Conservation (phyloP, 129 eudicot genomes). For the Centrapalus pauciflorus region DNA sequence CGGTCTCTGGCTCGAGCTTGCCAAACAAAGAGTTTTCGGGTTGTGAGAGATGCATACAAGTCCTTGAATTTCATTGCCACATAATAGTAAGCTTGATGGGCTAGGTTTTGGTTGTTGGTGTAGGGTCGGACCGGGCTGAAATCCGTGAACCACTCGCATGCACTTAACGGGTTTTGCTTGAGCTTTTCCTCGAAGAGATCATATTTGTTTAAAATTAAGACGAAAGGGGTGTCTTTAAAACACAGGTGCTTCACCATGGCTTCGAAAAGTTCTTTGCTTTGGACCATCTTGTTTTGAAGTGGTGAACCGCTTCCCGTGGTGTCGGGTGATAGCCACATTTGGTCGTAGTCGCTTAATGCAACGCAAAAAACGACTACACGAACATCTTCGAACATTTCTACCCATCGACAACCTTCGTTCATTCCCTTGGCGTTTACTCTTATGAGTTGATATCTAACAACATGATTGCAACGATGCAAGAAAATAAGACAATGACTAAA, state of each 20-base stretch:
- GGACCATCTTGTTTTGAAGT: conserved; percentile 82
- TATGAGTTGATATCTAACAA: conserved; percentile 70
- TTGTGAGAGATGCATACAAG: conserved; percentile 63
- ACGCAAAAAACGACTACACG: conserved; percentile 77
- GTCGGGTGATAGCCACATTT: conserved; percentile 55
- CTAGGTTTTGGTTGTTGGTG: conserved; percentile 73
- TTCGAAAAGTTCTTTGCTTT: conserved; percentile 88
- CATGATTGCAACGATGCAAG: not conserved
- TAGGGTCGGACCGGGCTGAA: conserved; percentile 81
- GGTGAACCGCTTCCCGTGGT: conserved; percentile 42
- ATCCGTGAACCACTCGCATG: conserved; percentile 88
- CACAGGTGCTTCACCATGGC: conserved; percentile 78
- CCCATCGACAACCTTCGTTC: conserved; percentile 92
- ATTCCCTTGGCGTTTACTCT: conserved; percentile 81
- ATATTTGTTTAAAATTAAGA: conserved; percentile 78
- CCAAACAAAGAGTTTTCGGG: conserved; percentile 86
- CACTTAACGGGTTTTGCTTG: conserved; percentile 45
- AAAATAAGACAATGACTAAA: not conserved
- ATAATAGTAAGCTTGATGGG: conserved; percentile 89
- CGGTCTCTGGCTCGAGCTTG: conserved; percentile 88
- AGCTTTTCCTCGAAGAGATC: conserved; percentile 91
- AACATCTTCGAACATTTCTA: conserved; percentile 91
- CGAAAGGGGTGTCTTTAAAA: conserved; percentile 93
- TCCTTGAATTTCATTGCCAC: conserved; percentile 96
- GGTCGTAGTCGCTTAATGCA: conserved; percentile 70